These are phyloP conservation scores for Mycena alexandri DNA, from an alignment of 768 basidiomycete species.

Conservation along the genomic window DNA sequence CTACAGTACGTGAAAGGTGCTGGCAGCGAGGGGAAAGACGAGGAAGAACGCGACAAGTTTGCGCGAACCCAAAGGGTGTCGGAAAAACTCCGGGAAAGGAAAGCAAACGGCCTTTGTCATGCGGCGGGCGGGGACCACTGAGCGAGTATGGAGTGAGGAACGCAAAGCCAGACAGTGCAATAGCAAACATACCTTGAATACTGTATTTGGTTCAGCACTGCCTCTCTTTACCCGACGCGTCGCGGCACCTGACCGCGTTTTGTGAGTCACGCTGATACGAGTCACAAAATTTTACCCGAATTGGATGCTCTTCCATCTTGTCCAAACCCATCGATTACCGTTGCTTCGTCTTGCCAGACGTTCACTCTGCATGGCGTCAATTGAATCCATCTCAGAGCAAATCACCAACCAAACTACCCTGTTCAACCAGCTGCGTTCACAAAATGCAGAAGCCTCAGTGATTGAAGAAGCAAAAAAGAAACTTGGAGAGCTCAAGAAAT, in stretches of 20 bases:
- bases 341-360: constrained; percentile 32
- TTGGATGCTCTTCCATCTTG: constrained; percentile 36
- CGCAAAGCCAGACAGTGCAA: no score
- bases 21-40: no score
- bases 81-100: no score
- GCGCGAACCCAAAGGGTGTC: no score
- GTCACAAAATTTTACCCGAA: constrained; percentile 18
- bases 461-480: constrained; percentile 77
- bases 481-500: constrained; percentile 76
- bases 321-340: constrained; percentile 53
- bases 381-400: constrained; percentile 56
- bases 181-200: no score
- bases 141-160: no score
- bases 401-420: constrained; percentile 67
- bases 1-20: no score
- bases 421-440: constrained; percentile 73
- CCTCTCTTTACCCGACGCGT: no score
- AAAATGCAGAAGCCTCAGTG: constrained; percentile 61
- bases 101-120: no score
- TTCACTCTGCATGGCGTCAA: constrained; percentile 49
- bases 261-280: constrained; percentile 12
- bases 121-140: no score
- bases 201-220: no score
- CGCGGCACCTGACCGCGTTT: constrained; percentile 8
- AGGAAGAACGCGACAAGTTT: no score